Evolutionary conservation across 352 stramenopile species (phyloP).

Genomic region (Pythium pyrilobum): DNA sequence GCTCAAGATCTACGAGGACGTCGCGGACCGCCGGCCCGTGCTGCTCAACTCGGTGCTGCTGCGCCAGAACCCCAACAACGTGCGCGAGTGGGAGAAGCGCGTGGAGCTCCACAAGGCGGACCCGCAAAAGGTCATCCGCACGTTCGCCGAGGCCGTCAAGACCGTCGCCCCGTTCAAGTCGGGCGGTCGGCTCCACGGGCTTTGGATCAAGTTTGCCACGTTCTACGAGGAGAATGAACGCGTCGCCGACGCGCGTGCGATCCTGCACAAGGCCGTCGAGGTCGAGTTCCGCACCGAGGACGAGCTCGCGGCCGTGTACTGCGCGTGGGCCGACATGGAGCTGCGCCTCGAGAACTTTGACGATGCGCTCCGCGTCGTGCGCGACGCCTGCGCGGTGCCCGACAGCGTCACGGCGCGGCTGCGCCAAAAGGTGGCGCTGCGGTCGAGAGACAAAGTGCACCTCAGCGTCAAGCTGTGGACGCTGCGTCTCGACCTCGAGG

Average conservation of each 20-base stretch:
- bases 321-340: constrained; percentile 95
- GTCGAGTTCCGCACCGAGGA: constrained; percentile 79
- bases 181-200: constrained; percentile 79
- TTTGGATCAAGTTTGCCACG: constrained; percentile 94
- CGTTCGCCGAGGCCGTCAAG: constrained; percentile 90
- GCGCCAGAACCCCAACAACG: constrained; percentile 98
- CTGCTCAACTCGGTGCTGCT: constrained; percentile 95
- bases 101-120: constrained; percentile 78
- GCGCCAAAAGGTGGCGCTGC: constrained; percentile 48
- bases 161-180: constrained; percentile 85
- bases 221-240: constrained; percentile 94
- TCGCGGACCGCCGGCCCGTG: constrained; percentile 93
- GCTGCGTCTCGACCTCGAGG: constrained; percentile 97
- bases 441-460: constrained; percentile 78
- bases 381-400: constrained; percentile 70
- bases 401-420: constrained; percentile 36
- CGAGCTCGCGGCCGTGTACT: constrained; percentile 94
- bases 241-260: constrained; percentile 87
- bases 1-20: constrained; percentile 87
- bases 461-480: constrained; percentile 94
- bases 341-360: constrained; percentile 95
- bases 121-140: constrained; percentile 63
- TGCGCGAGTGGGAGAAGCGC: constrained; percentile 97
- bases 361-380: constrained; percentile 87
- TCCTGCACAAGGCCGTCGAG: constrained; percentile 89